Conservation (phyloP, 768 basidiomycete species). For the Lactarius akahatsu region DNA sequence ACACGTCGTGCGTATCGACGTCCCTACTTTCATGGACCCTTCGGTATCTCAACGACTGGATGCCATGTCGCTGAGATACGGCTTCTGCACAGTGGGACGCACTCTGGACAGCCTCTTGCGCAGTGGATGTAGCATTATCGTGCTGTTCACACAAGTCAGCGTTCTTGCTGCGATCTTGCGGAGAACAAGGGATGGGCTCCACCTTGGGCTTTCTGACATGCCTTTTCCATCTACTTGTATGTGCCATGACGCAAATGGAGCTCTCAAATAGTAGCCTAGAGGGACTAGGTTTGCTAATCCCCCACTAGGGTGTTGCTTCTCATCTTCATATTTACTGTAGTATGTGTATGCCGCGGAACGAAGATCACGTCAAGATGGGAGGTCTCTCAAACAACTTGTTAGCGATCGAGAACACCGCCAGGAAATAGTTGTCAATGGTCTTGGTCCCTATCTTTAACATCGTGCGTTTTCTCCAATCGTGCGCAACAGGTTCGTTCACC, state of each 20-base stretch:
- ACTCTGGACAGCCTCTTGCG: slow-evolving; percentile 48
- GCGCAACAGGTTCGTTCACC: background rate
- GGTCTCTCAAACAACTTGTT: slow-evolving; percentile 59
- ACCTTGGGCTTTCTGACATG: slow-evolving; percentile 56
- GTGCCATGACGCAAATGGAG: slow-evolving; percentile 31
- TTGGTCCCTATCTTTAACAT: slow-evolving; percentile 51
- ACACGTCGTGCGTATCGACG: slow-evolving; percentile 68
- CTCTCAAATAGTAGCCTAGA: slow-evolving; percentile 22
- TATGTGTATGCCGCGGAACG: slow-evolving; percentile 75
- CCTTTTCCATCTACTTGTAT: too few relatives aligned
- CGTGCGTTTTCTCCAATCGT: slow-evolving; percentile 41
- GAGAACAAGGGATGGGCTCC: slow-evolving; percentile 61
- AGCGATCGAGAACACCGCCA: slow-evolving; percentile 58
- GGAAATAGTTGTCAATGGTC: slow-evolving; percentile 68
- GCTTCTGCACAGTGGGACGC: slow-evolving; percentile 55
- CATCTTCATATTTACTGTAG: slow-evolving; percentile 32
- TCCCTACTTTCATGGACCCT: slow-evolving; percentile 72
- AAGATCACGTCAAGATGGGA: slow-evolving; percentile 60
- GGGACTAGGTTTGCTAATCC: slow-evolving; percentile 24
- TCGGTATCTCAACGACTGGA: slow-evolving; percentile 65
- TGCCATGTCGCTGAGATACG: slow-evolving; percentile 44
- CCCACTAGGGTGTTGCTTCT: background rate
- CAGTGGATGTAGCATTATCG: slow-evolving; percentile 49
- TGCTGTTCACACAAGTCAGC: slow-evolving; percentile 56
- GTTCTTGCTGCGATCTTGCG: slow-evolving; percentile 59